Percentiles rank a stretch among this genome's conserved stretches.
Evolutionary conservation across 2,329 filamentous ascomycete genomes (phyloP).

Genomic region (Penicillium oxalicum): DNA sequence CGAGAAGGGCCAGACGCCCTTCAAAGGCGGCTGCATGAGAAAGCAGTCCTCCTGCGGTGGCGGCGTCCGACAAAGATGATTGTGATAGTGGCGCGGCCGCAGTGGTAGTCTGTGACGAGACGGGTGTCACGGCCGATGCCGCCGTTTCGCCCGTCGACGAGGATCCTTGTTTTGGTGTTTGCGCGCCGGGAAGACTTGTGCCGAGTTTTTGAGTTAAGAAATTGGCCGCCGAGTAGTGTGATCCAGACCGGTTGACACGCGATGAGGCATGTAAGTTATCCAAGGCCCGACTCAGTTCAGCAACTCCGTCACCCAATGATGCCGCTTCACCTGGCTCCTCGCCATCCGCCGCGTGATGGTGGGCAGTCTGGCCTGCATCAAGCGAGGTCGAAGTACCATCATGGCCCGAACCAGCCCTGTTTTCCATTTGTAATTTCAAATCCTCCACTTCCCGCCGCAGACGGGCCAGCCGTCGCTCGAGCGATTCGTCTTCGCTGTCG

Average conservation of each 20-base stretch:
- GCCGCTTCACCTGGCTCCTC: slow-evolving; percentile 37
- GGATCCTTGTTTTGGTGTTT: slow-evolving; percentile 2
- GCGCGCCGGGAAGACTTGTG: slow-evolving; percentile 5
- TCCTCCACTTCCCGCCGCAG: slow-evolving; percentile 78
- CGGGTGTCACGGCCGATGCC: slow-evolving; percentile 10
- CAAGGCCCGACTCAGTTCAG: slow-evolving; percentile 65
- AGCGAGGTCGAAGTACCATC: slow-evolving; percentile 30
- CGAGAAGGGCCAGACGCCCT: slow-evolving; percentile 67
- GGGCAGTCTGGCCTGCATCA: background rate
- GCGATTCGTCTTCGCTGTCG: slow-evolving; percentile 70
- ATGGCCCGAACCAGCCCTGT: slow-evolving; percentile 50
- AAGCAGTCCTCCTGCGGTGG: slow-evolving; percentile 50
- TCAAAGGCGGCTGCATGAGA: slow-evolving; percentile 85
- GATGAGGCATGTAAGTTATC: slow-evolving; percentile 53
- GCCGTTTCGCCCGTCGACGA: slow-evolving; percentile 1
- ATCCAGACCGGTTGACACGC: slow-evolving; percentile 16
- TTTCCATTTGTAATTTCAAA: slow-evolving; percentile 50
- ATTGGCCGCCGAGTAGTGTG: slow-evolving; percentile 29
- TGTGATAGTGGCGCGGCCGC: slow-evolving; percentile 15
- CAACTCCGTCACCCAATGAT: slow-evolving; percentile 52
- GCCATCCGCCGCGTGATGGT: slow-evolving; percentile 10
- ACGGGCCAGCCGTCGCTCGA: slow-evolving; percentile 73
- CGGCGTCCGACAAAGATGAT: slow-evolving; percentile 3
- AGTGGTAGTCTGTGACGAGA: slow-evolving; percentile 6
- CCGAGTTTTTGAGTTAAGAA: slow-evolving; percentile 32